phyloP scores from a whole-genome alignment of 164 flowering plant genomes.

The Sextonia rubra region DNA sequence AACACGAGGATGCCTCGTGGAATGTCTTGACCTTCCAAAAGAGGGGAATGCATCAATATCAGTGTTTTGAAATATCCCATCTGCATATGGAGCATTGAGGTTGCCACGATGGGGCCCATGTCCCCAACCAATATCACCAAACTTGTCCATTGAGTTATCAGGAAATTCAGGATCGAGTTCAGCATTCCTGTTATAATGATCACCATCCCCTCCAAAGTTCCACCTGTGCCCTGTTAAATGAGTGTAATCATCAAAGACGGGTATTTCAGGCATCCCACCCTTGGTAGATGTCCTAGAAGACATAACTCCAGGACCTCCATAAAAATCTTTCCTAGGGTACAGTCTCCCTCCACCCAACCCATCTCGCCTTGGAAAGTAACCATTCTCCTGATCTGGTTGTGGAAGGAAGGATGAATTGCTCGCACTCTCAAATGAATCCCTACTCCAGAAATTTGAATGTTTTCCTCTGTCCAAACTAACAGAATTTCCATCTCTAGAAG shows the following conservation, averaged over 20 bases:
- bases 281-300: constrained; percentile 36
- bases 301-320: constrained; percentile 40
- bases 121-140: constrained; percentile 66
- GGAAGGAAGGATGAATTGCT: constrained; percentile 30
- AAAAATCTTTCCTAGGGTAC: constrained; percentile 45
- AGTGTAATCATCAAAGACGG: constrained; percentile 39
- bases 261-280: constrained; percentile 46
- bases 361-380: constrained; percentile 46
- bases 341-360: constrained; percentile 42
- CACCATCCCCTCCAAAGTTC: constrained; percentile 53
- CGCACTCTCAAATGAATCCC: constrained; percentile 63
- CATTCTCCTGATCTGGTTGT: constrained; percentile 46
- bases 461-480: constrained; percentile 49
- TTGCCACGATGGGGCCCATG: constrained; percentile 42
- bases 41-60: constrained; percentile 59
- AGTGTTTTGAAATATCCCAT: constrained; percentile 49
- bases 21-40: constrained; percentile 73
- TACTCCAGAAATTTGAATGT: constrained; percentile 53
- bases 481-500: constrained; percentile 44
- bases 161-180: constrained; percentile 55
- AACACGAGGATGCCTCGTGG: constrained; percentile 90
- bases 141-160: constrained; percentile 47
- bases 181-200: constrained; percentile 35
- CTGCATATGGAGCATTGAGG: constrained; percentile 45
- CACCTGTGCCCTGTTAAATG: constrained; percentile 55